Conservation (phyloP, 176 grass and related monocot genomes). For the Coix lacrymajobi region DNA sequence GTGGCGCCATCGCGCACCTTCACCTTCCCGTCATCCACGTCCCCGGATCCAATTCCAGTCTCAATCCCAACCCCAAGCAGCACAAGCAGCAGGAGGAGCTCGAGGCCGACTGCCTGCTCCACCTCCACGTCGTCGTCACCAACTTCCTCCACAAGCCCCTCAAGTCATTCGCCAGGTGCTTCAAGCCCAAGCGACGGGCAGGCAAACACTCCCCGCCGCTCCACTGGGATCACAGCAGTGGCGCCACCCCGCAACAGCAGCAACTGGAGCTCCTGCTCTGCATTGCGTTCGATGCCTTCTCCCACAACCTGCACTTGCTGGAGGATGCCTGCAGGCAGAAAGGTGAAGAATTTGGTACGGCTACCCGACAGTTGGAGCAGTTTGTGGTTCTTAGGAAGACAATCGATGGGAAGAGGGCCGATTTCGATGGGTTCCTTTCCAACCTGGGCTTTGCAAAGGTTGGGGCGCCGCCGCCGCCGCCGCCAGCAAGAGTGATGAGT, state of each 20-base stretch:
- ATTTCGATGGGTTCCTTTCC: slow-evolving; percentile 86
- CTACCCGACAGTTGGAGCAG: slow-evolving; percentile 19
- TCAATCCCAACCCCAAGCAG: neutral
- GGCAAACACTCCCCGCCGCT: neutral
- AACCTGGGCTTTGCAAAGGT: slow-evolving; percentile 76
- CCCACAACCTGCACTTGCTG: slow-evolving; percentile 55
- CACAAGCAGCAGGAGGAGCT: neutral
- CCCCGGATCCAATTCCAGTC: slow-evolving; percentile 8
- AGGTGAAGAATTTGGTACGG: slow-evolving; percentile 12
- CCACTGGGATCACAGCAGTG: neutral
- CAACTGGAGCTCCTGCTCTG: slow-evolving; percentile 72
- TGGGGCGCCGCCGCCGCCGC: slow-evolving; percentile 18
- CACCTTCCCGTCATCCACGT: slow-evolving; percentile 17
- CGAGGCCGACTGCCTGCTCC: slow-evolving; percentile 53
- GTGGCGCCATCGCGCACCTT: slow-evolving; percentile 24
- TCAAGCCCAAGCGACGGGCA: neutral
- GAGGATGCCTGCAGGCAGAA: slow-evolving; percentile 41
- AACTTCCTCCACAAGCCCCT: slow-evolving; percentile 65
- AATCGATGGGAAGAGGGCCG: slow-evolving; percentile 62
- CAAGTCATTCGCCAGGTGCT: slow-evolving; percentile 63
- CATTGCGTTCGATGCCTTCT: slow-evolving; percentile 62
- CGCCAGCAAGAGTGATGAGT: slow-evolving; percentile 17
- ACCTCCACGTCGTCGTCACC: slow-evolving; percentile 39
- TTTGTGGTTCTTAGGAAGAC: slow-evolving; percentile 46
- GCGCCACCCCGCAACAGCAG: neutral